A percentile compares a stretch with the other conserved stretches of the same genome.
These are phyloP conservation scores for Mediolabrus comicus DNA, from an alignment of 108 stramenopile genomes.

Conservation along the genomic window DNA sequence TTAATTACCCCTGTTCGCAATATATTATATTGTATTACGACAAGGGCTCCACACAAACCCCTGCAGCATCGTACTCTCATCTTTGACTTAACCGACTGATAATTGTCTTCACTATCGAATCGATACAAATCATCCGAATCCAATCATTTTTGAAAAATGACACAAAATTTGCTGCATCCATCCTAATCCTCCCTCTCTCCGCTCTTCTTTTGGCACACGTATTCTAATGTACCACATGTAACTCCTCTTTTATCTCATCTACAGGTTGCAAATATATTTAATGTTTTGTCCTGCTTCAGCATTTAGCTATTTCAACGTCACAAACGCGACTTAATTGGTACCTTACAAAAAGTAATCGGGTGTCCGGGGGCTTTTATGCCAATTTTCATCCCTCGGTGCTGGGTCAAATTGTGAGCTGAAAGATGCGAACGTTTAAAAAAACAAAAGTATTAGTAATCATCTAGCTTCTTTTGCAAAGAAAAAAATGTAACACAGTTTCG, in stretches of 20 bases:
- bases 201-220: background rate
- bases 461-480: slow-evolving; percentile 20
- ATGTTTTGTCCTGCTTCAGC: background rate
- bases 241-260: background rate
- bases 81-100: background rate
- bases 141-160: background rate
- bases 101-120: background rate
- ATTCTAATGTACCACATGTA: background rate
- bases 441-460: background rate
- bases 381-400: slow-evolving; percentile 75
- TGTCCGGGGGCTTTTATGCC: slow-evolving; percentile 78
- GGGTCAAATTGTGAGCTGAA: slow-evolving; percentile 77
- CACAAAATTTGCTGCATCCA: background rate
- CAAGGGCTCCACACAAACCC: background rate
- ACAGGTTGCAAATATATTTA: background rate
- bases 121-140: background rate
- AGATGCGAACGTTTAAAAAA: background rate
- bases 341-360: slow-evolving; percentile 80
- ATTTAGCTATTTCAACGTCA: background rate
- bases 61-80: background rate
- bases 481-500: background rate
- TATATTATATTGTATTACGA: background rate
- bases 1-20: background rate
- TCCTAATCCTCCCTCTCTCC: background rate
- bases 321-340: background rate